These are phyloP conservation scores for Camelina laxa DNA, from an alignment of 345 rosid species.

Conservation along the genomic window DNA sequence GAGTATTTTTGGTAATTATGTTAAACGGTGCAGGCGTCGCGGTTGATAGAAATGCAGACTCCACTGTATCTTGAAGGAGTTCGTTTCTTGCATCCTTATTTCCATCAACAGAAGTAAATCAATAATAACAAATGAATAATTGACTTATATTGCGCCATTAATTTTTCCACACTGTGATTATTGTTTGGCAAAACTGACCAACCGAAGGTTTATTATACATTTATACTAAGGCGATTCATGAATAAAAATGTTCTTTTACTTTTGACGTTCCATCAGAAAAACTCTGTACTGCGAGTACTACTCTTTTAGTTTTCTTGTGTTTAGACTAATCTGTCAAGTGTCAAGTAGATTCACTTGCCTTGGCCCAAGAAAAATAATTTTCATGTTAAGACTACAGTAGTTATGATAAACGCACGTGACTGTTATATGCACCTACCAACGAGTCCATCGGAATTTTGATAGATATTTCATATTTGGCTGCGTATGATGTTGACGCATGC, in stretches of 20 bases:
- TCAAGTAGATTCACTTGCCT: too few relatives aligned
- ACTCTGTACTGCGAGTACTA: not conserved
- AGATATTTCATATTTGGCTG: not conserved
- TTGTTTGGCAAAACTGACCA: slow-evolving; percentile 15
- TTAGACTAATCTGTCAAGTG: not conserved
- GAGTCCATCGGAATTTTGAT: not conserved
- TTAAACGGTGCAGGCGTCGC: slow-evolving; percentile 65
- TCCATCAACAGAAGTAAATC: slow-evolving; percentile 46
- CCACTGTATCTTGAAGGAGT: slow-evolving; percentile 80
- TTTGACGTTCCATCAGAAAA: not conserved
- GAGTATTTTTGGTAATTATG: slow-evolving; percentile 6
- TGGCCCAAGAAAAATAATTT: too few relatives aligned
- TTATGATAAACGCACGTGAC: slow-evolving; percentile 25
- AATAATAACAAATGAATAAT: not conserved
- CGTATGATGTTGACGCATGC: slow-evolving; percentile 3
- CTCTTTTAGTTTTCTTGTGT: not conserved
- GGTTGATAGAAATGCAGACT: slow-evolving; percentile 92
- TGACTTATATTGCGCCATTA: not conserved
- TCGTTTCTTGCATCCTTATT: slow-evolving; percentile 68
- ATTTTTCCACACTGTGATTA: not conserved
- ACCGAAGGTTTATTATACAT: slow-evolving; percentile 1
- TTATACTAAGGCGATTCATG: not conserved
- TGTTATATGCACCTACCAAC: slow-evolving; percentile 29
- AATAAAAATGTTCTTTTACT: slow-evolving; percentile 8
- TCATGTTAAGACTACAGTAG: too few relatives aligned